Conservation (phyloP, 108 stramenopile genomes). For the Pelagomonas calceolata region DNA sequence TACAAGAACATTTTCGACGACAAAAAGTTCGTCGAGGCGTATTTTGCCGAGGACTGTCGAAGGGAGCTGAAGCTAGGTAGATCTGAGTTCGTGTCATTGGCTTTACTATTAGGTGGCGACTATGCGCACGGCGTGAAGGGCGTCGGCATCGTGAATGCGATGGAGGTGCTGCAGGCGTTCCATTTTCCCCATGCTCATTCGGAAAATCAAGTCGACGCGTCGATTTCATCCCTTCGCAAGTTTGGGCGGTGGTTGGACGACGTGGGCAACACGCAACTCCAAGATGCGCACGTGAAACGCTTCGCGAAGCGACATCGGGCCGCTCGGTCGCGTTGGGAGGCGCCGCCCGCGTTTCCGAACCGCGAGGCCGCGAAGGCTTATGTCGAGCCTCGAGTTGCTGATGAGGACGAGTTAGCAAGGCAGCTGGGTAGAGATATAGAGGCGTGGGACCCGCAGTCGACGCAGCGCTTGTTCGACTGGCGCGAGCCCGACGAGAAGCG, state of each 20-base stretch:
- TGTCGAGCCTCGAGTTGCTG: conserved; percentile 64
- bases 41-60: conserved; percentile 63
- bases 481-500: conserved; percentile 60
- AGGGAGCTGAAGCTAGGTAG: conserved; percentile 69
- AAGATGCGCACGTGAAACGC: conserved; percentile 8
- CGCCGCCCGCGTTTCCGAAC: conserved; percentile 69
- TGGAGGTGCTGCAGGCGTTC: conserved; percentile 86
- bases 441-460: conserved; percentile 17
- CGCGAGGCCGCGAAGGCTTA: conserved; percentile 61
- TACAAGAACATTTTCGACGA: conserved; percentile 97
- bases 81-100: conserved; percentile 69
- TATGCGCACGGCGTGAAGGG: conserved; percentile 94
- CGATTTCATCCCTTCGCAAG: conserved; percentile 9
- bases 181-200: conserved; percentile 39
- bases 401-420: neutral
- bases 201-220: neutral
- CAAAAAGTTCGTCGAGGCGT: conserved; percentile 84
- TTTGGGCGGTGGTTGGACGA: neutral
- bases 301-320: conserved; percentile 68
- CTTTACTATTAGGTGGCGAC: conserved; percentile 91
- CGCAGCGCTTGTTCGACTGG: conserved; percentile 59
- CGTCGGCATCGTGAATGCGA: conserved; percentile 96
- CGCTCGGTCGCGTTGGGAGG: conserved; percentile 63
- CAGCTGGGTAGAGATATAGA: conserved; percentile 2
- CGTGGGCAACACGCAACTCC: neutral